Evolutionary conservation across 2,329 filamentous ascomycete genomes (phyloP).

Genomic region (Phialophora expanda): DNA sequence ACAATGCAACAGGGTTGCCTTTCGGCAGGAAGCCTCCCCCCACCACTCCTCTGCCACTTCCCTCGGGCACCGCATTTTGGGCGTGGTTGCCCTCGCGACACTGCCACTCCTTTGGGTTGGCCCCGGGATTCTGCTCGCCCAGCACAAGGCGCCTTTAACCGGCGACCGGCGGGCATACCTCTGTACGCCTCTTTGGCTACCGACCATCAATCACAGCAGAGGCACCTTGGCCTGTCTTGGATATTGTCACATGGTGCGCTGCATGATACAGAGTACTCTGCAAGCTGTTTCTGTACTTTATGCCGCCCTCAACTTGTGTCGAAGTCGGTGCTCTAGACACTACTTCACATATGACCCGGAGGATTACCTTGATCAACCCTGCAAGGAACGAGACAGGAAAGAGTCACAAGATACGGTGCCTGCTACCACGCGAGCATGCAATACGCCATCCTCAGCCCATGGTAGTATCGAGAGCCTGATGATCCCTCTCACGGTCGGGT

Average conservation of each 20-base stretch:
- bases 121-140: neutral
- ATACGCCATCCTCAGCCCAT: neutral
- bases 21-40: neutral
- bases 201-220: neutral
- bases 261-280: conserved; percentile 18
- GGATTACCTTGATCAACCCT: conserved; percentile 23
- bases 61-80: neutral
- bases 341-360: conserved; percentile 15
- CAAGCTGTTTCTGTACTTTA: neutral
- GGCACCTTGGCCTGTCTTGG: neutral
- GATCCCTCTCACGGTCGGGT: neutral
- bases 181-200: neutral
- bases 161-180: conserved; percentile 17
- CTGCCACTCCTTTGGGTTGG: conserved; percentile 12
- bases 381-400: neutral
- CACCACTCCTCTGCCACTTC: neutral
- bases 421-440: neutral
- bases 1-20: neutral
- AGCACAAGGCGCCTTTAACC: conserved; percentile 6
- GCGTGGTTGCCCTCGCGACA: neutral
- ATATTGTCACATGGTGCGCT: conserved; percentile 6
- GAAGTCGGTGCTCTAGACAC: conserved; percentile 1
- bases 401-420: conserved; percentile 12
- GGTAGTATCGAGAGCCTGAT: neutral
- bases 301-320: neutral